These are phyloP conservation scores for Fusarium bulbicola DNA, from an alignment of 2,329 filamentous ascomycete genomes.

Conservation along the genomic window DNA sequence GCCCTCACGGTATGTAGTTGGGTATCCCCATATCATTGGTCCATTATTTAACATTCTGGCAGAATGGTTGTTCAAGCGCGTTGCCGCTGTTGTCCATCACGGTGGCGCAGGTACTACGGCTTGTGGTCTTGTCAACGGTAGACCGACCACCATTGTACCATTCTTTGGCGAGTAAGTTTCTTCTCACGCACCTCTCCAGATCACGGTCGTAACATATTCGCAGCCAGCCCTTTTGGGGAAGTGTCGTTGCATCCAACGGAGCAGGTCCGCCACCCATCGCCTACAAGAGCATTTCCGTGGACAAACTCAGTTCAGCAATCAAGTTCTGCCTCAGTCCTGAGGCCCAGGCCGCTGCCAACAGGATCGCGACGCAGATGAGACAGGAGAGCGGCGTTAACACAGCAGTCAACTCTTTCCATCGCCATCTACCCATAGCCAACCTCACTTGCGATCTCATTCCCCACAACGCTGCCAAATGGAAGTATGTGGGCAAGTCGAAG, in stretches of 20 bases:
- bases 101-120: not conserved
- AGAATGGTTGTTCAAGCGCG: constrained; percentile 8
- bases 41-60: fast-evolving
- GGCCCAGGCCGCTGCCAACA: constrained; percentile 5
- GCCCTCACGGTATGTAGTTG: not conserved
- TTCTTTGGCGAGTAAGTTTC: not conserved
- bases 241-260: constrained; percentile 12
- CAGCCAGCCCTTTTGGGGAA: constrained; percentile 29
- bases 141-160: not conserved
- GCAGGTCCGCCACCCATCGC: constrained; percentile 7
- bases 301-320: constrained; percentile 33
- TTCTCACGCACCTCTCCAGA: fast-evolving
- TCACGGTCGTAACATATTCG: fast-evolving
- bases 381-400: not conserved
- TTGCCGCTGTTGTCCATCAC: not conserved
- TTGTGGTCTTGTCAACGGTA: not conserved
- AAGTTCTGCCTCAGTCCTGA: constrained; percentile 19
- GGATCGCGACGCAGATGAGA: not conserved
- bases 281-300: constrained; percentile 13
- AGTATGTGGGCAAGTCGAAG: not conserved
- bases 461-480: not conserved
- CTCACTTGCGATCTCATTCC: not conserved
- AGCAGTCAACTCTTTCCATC: constrained; percentile 2
- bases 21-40: fast-evolving
- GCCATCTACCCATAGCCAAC: not conserved